Evolutionary conservation across 1,284 basidiomycete species (phyloP).

Genomic region (Ceratobasidium sp.): DNA sequence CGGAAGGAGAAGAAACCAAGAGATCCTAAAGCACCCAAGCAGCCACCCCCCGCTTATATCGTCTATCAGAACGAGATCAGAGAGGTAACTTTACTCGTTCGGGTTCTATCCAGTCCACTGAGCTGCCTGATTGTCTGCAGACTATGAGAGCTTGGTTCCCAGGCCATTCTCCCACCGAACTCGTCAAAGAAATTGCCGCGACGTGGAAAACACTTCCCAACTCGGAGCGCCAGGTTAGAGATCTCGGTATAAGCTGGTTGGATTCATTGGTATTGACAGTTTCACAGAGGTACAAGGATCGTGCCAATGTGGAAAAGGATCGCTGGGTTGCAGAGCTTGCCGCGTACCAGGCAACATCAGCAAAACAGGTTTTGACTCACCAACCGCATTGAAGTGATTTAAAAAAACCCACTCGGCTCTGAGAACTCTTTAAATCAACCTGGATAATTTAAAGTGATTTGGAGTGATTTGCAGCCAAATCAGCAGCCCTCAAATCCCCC

Average conservation of each 20-base stretch:
- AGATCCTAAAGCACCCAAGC: conserved; percentile 95
- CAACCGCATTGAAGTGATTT: too few species aligned
- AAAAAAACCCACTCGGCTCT: too few species aligned
- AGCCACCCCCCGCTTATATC: conserved; percentile 95
- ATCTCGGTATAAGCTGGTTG: conserved; percentile 1
- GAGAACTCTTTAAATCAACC: too few species aligned
- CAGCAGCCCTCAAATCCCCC: too few species aligned
- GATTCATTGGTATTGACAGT: background rate
- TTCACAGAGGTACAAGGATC: conserved; percentile 33
- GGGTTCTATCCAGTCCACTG: background rate
- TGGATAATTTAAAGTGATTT: too few species aligned
- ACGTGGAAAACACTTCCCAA: conserved; percentile 42
- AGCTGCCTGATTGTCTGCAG: background rate
- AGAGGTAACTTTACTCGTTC: conserved; percentile 12
- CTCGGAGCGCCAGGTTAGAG: conserved; percentile 36
- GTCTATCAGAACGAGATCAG: conserved; percentile 92
- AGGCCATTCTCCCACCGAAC: conserved; percentile 33
- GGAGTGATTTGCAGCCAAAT: too few species aligned
- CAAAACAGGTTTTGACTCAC: too few species aligned
- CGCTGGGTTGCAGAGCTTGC: conserved; percentile 40
- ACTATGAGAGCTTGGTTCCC: conserved; percentile 38
- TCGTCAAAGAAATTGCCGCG: conserved; percentile 42
- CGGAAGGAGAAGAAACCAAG: conserved; percentile 58
- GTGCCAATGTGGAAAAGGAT: conserved; percentile 39
- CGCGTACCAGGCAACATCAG: conserved; percentile 30